phyloP scores from a whole-genome alignment of 106 monocot species.

The Hemerocallis citrina region DNA sequence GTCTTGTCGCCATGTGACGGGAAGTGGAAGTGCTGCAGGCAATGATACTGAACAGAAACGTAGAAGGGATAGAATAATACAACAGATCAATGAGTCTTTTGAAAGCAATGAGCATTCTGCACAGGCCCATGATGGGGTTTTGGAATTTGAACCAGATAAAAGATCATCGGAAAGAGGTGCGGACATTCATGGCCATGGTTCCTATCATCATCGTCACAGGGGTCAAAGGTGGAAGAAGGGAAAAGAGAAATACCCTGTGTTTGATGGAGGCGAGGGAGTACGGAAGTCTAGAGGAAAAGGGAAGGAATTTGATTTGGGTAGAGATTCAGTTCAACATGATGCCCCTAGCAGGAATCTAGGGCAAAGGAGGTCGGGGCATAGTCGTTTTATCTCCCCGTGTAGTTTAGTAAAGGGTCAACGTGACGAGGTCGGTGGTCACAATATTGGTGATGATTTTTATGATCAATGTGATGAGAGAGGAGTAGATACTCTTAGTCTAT shows the following conservation, averaged over 20 bases:
- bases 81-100: background rate
- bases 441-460: background rate
- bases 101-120: background rate
- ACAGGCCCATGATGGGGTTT: background rate
- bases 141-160: background rate
- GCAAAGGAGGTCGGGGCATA: background rate
- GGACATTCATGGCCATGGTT: background rate
- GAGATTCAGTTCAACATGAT: background rate
- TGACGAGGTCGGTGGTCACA: background rate
- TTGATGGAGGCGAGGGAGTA: background rate
- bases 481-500: background rate
- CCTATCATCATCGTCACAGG: background rate
- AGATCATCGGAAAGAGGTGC: background rate
- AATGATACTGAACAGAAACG: background rate
- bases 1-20: background rate
- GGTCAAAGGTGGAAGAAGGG: constrained; percentile 1
- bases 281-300: background rate
- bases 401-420: background rate
- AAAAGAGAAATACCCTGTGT: background rate
- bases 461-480: background rate
- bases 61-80: background rate
- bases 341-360: background rate
- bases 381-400: background rate
- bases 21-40: background rate
- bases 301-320: background rate